Evolutionary conservation across 805 yeast genomes (phyloP).

Genomic region (Saturnispora bothae): DNA sequence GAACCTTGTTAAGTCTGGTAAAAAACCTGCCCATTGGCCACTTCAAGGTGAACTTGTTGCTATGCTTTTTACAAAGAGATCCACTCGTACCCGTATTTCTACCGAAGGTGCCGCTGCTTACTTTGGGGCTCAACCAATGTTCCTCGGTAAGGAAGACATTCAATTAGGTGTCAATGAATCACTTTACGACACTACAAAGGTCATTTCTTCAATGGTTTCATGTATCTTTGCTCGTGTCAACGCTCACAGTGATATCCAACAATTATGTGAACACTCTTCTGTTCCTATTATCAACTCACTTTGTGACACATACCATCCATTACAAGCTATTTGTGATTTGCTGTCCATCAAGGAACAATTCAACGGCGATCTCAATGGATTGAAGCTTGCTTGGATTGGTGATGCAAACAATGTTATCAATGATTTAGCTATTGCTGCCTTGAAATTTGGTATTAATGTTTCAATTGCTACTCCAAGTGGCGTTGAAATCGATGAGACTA

Average conservation of each 20-base stretch:
- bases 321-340: conserved; percentile 90
- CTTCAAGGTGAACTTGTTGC: conserved; percentile 77
- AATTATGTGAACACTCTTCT: conserved; percentile 62
- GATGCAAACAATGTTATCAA: conserved; percentile 94
- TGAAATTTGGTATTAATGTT: conserved; percentile 75
- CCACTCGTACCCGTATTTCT: conserved; percentile 91
- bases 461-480: conserved; percentile 78
- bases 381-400: conserved; percentile 91
- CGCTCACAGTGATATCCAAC: conserved; percentile 70
- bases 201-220: conserved; percentile 92
- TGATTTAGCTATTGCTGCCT: conserved; percentile 81
- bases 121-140: conserved; percentile 95
- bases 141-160: conserved; percentile 91
- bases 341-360: conserved; percentile 77
- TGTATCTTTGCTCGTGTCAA: conserved; percentile 95
- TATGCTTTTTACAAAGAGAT: conserved; percentile 77
- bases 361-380: conserved; percentile 43
- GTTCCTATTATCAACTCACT: conserved; percentile 92
- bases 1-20: conserved; percentile 45
- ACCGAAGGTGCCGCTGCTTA: conserved; percentile 89
- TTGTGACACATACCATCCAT: conserved; percentile 88
- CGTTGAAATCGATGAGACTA: conserved; percentile 48
- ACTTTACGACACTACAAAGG: conserved; percentile 77
- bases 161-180: conserved; percentile 95
- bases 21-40: conserved; percentile 33